Base-by-base conservation (phyloP, 345 rosid genomes). In the Orychophragmus violaceus region DNA sequence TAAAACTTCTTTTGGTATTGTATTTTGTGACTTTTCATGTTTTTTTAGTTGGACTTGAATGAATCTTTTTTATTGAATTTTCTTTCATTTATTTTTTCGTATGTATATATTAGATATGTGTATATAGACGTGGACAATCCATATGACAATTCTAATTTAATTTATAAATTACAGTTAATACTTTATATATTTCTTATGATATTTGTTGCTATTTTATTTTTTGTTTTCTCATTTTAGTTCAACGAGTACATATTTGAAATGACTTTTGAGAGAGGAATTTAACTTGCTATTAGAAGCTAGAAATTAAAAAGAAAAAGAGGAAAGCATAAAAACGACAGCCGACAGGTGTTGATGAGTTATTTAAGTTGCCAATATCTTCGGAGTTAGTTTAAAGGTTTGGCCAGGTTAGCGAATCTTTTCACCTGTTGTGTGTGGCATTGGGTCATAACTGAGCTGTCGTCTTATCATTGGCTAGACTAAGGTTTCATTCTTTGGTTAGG, bases 311-410 rank as follows among this genome's bases (percentile, higher is more conserved):
- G 14, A n/a, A n/a, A n/a, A 11, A 12, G 14, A 28, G 17, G 22
- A 58, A 46, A 19, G 13, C 8, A 44, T 45, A 33, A 45, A 63
- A 32, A 24, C n/a, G n/a, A n/a, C n/a, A n/a, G n/a, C 48, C 32
- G 35, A 55, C 63, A 50, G 68, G 11, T 46, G n/a, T 60, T 51
- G 16, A 55, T 32, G 56, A 33, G 37, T 21, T 42, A 30, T 32
- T n/a, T 30, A 58, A 57, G 45, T 63, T 64, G 65, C 65, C 59
- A 72, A 50, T 72, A 72, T 48, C 59, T 56, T 71, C 19, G 76
- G 76, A 71, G 70, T 64, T 54, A 7, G 68, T 53, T 70, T 70
- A 70, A 53, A 56, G 76, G 76, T 36, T 64, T 25, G 76, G 76
- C 69, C 75, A 70, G 55, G 69, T 63, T 55, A 63, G 53, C 53